A percentile compares a stretch with the other conserved stretches of the same genome.
Evolutionary conservation across 208 protist genomes (phyloP).

Genomic region (Leishmania arabica): DNA sequence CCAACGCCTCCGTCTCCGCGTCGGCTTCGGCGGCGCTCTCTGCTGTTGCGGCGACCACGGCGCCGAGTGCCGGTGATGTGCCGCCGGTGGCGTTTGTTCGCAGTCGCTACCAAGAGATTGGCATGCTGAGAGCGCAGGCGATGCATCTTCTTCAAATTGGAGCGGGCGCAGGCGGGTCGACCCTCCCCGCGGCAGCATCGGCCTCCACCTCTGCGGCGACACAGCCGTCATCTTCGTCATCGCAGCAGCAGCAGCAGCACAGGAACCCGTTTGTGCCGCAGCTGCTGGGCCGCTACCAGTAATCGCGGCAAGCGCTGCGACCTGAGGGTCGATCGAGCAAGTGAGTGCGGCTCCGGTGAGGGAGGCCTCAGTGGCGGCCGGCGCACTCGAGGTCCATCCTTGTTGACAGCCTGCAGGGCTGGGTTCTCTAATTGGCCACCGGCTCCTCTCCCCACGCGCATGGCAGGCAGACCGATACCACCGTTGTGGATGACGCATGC

Average conservation of each 20-base stretch:
- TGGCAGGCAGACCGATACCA: neutral
- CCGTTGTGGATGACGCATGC: neutral
- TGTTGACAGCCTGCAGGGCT: neutral
- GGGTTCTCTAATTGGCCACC: neutral
- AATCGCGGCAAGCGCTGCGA: neutral
- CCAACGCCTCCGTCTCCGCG: conserved; percentile 6
- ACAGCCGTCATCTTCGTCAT: neutral
- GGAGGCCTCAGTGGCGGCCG: neutral
- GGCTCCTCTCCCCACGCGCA: neutral
- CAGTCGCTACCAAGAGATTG: conserved; percentile 21
- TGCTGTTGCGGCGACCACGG: neutral
- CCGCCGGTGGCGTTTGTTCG: conserved; percentile 26
- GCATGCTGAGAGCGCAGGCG: conserved; percentile 12
- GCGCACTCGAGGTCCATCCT: neutral
- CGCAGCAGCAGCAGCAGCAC: neutral
- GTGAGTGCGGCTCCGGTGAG: neutral
- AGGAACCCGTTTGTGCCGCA: neutral
- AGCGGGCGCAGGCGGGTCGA: neutral
- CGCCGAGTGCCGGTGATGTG: conserved; percentile 3
- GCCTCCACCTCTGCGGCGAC: neutral
- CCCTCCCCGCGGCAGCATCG: neutral
- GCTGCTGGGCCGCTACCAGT: neutral
- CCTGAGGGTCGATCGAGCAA: neutral
- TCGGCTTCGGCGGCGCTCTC: neutral
- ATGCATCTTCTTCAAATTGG: conserved; percentile 24